phyloP scores from a whole-genome alignment of 306 rosid species.

The Trifolium pratense region DNA sequence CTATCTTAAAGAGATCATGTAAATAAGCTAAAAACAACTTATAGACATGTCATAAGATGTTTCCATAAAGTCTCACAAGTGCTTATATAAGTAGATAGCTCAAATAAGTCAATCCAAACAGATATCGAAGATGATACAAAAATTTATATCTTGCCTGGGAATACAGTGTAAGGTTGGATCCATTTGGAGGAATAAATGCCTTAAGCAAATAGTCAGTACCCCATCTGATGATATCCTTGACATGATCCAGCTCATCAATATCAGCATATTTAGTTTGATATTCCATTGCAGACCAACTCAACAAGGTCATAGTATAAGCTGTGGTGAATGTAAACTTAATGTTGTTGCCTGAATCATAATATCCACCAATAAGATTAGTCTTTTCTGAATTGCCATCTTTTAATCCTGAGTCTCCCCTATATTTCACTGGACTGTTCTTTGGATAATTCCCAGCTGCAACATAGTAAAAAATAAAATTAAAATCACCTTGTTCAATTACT shows the following conservation, averaged over 20 bases:
- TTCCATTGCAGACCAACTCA: conserved; percentile 86
- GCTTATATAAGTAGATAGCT: neutral
- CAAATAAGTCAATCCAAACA: neutral
- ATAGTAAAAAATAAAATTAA: neutral
- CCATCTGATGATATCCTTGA: conserved; percentile 82
- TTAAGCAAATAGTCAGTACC: conserved; percentile 81
- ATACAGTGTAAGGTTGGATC: conserved; percentile 54
- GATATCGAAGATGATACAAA: neutral
- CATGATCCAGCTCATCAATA: conserved; percentile 78
- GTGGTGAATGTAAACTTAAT: conserved; percentile 82
- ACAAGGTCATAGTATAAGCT: conserved; percentile 76
- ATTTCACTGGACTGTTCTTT: conserved; percentile 59
- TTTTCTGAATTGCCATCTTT: conserved; percentile 56
- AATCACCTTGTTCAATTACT: neutral
- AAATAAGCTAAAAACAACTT: no score
- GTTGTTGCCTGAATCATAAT: conserved; percentile 88
- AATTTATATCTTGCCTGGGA: conserved; percentile 62
- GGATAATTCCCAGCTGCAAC: conserved; percentile 75
- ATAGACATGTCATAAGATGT: neutral
- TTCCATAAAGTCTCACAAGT: neutral
- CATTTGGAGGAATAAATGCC: conserved; percentile 53
- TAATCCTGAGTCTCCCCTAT: conserved; percentile 77
- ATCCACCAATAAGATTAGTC: conserved; percentile 70
- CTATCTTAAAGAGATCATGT: neutral
- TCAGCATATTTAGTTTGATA: conserved; percentile 70